These are phyloP conservation scores for Sarcodon aspratus DNA, from an alignment of 768 basidiomycete genomes.

Conservation along the genomic window DNA sequence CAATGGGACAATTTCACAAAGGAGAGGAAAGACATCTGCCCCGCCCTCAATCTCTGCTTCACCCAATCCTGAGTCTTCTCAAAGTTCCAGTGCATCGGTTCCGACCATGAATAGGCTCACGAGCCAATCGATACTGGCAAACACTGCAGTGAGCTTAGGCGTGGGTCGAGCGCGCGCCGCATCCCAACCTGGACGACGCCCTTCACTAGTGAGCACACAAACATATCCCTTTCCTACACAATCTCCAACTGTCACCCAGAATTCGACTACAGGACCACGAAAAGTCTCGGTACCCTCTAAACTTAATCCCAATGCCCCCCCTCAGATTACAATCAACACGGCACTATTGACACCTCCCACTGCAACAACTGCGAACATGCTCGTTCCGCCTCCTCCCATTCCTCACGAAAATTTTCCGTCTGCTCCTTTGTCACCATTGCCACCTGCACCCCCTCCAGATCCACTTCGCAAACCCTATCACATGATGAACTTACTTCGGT, in stretches of 20 bases:
- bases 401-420: conserved; percentile 50
- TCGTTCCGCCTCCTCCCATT: conserved; percentile 36
- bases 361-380: conserved; percentile 18
- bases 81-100: conserved; percentile 21
- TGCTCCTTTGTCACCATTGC: conserved; percentile 71
- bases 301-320: conserved; percentile 35
- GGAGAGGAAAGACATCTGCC: conserved; percentile 54
- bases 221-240: conserved; percentile 32
- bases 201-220: conserved; percentile 44
- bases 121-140: conserved; percentile 29
- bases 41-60: conserved; percentile 30
- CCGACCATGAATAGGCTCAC: conserved; percentile 16
- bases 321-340: conserved; percentile 38
- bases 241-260: conserved; percentile 32
- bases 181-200: conserved; percentile 69
- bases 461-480: conserved; percentile 79
- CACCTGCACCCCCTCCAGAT: conserved; percentile 60
- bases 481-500: conserved; percentile 73
- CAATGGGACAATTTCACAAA: conserved; percentile 58
- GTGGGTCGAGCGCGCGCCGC: conserved; percentile 51
- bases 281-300: conserved; percentile 57
- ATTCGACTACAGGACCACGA: conserved; percentile 25
- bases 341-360: conserved; percentile 33
- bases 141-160: conserved; percentile 21
- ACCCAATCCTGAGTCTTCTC: conserved; percentile 23